Percentiles rank a stretch among this genome's conserved stretches.
Evolutionary conservation across 805 yeast species (phyloP).

Genomic region (Kazachstania africana): DNA sequence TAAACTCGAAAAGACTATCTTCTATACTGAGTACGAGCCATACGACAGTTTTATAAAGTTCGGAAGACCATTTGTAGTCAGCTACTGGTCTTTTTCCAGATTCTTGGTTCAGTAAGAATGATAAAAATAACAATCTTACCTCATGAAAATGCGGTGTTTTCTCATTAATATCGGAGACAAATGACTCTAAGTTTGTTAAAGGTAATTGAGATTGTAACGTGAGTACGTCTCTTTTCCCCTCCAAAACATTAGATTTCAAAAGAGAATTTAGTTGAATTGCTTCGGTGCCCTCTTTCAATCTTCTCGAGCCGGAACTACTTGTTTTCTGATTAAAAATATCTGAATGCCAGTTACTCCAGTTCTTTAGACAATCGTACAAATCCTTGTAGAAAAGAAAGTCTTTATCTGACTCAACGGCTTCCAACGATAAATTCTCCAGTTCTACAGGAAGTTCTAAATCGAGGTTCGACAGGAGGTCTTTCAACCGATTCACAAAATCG

Average conservation of each 20-base stretch:
- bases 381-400: conserved; percentile 11
- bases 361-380: conserved; percentile 24
- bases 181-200: conserved; percentile 6
- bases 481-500: conserved; percentile 11
- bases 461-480: conserved; percentile 1
- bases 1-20: conserved; percentile 12
- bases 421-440: conserved; percentile 4
- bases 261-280: conserved; percentile 20
- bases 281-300: conserved; percentile 7
- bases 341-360: conserved; percentile 28
- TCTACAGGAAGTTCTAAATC: conserved; percentile 5
- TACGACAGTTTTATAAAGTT: conserved; percentile 26
- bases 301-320: conserved; percentile 2
- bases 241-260: conserved; percentile 21
- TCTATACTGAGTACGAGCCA: conserved; percentile 24
- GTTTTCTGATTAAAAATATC: conserved; percentile 20
- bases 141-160: conserved; percentile 28
- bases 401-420: background rate
- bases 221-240: conserved; percentile 7
- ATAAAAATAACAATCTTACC: conserved; percentile 25
- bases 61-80: conserved; percentile 30
- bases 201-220: background rate
- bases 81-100: conserved; percentile 23
- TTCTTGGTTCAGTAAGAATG: conserved; percentile 11
- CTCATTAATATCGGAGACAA: conserved; percentile 21